Evolutionary conservation across 441 rosid genomes (phyloP).

Genomic region (Mallotus repandus): DNA sequence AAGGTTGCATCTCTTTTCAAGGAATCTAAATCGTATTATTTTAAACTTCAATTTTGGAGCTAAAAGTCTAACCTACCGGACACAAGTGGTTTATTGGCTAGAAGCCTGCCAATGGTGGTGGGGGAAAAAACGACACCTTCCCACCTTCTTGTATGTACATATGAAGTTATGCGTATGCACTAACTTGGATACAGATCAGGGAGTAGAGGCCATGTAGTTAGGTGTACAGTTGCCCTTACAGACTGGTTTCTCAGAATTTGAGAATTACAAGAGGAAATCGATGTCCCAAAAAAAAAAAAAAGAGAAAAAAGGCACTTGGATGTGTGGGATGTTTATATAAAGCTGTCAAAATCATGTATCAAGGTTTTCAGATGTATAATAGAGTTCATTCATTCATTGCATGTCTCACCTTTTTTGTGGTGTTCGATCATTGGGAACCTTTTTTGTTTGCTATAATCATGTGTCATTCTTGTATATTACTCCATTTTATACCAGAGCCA

Average conservation of each 20-base stretch:
- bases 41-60: background rate
- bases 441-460: no score
- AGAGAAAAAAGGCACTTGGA: background rate
- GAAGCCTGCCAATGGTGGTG: constrained; percentile 7
- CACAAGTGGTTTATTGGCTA: background rate
- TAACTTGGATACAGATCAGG: constrained; percentile 24
- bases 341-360: constrained; percentile 2
- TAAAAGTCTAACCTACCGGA: background rate
- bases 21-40: background rate
- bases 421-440: no score
- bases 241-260: constrained; percentile 3
- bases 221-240: constrained; percentile 18
- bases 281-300: background rate
- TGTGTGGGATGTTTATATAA: background rate
- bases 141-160: constrained; percentile 29
- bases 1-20: background rate
- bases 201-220: constrained; percentile 19
- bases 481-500: no score
- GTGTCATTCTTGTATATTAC: no score
- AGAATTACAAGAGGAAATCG: constrained; percentile 10
- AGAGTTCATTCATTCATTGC: constrained; percentile 18
- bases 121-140: constrained; percentile 13
- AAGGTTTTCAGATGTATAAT: constrained; percentile 11
- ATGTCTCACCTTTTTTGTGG: background rate
- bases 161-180: constrained; percentile 24